These are phyloP conservation scores for Bruguiera sexangula DNA, from an alignment of 345 rosid species.

Conservation along the genomic window DNA sequence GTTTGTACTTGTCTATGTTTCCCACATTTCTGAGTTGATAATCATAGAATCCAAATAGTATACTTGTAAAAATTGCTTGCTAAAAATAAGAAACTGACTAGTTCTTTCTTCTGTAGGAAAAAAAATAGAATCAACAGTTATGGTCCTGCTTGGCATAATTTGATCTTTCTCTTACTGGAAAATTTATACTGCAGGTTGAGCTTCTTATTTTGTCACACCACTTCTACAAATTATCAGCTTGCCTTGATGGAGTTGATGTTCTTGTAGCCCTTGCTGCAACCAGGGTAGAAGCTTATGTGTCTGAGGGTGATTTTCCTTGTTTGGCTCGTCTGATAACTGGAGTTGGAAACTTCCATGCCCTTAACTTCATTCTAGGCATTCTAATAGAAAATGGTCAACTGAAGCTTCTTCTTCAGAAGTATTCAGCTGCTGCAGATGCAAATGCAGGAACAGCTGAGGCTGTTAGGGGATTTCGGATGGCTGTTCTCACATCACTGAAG, in stretches of 20 bases:
- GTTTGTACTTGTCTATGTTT: not conserved
- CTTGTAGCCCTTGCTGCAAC: constrained; percentile 97
- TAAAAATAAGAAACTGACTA: not conserved
- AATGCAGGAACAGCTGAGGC: constrained; percentile 76
- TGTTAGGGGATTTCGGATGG: constrained; percentile 93
- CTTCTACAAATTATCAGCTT: constrained; percentile 93
- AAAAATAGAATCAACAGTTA: no score
- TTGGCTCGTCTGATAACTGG: constrained; percentile 94
- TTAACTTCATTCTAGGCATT: constrained; percentile 89
- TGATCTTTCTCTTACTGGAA: constrained; percentile 1
- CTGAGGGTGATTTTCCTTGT: constrained; percentile 93
- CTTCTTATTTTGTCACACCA: constrained; percentile 95
- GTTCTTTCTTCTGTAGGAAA: not conserved
- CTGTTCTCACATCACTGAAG: constrained; percentile 92
- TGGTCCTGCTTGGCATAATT: not conserved
- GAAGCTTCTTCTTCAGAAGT: constrained; percentile 90
- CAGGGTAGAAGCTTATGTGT: constrained; percentile 88
- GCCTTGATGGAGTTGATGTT: constrained; percentile 99
- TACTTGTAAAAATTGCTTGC: no score
- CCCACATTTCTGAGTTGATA: not conserved
- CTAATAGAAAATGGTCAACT: constrained; percentile 93
- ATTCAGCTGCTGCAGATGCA: constrained; percentile 83
- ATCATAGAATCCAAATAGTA: not conserved
- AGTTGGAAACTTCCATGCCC: constrained; percentile 93
- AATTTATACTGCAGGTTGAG: constrained; percentile 65